These are phyloP conservation scores for Lathyrus sativus DNA, from an alignment of 306 rosid species.

Conservation along the genomic window DNA sequence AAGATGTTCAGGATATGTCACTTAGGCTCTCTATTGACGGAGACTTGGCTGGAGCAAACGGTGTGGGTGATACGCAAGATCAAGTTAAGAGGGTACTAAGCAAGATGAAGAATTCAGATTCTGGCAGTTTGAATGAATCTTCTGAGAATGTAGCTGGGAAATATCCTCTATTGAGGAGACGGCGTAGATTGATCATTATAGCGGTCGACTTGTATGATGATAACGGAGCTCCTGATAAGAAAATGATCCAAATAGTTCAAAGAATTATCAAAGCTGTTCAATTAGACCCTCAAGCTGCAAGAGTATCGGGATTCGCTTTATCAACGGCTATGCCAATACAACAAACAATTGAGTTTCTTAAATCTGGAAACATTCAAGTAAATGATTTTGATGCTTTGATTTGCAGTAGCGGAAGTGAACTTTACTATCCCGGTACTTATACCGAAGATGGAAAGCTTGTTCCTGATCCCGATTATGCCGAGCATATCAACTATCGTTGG, in stretches of 20 bases:
- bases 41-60: slow-evolving; percentile 30
- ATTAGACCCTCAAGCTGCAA: slow-evolving; percentile 41
- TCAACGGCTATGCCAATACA: slow-evolving; percentile 44
- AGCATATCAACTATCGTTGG: slow-evolving; percentile 44
- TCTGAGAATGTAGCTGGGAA: slow-evolving; percentile 38
- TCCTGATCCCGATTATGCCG: slow-evolving; percentile 41
- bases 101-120: slow-evolving; percentile 37
- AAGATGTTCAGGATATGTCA: slow-evolving; percentile 45
- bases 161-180: slow-evolving; percentile 35
- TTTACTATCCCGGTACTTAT: slow-evolving; percentile 38
- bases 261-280: slow-evolving; percentile 41
- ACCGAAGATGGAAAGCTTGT: slow-evolving; percentile 38
- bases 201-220: slow-evolving; percentile 38
- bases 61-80: slow-evolving; percentile 32
- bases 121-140: slow-evolving; percentile 27
- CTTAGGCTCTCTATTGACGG: slow-evolving; percentile 47
- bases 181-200: slow-evolving; percentile 41
- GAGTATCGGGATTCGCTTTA: slow-evolving; percentile 41
- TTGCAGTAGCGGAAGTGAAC: slow-evolving; percentile 47
- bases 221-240: slow-evolving; percentile 36
- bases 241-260: slow-evolving; percentile 30
- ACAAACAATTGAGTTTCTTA: slow-evolving; percentile 32
- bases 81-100: slow-evolving; percentile 41
- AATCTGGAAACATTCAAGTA: slow-evolving; percentile 33
- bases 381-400: slow-evolving; percentile 44